phyloP scores from a whole-genome alignment of 1,139 yeast species.

The Protomyces macrosporus region DNA sequence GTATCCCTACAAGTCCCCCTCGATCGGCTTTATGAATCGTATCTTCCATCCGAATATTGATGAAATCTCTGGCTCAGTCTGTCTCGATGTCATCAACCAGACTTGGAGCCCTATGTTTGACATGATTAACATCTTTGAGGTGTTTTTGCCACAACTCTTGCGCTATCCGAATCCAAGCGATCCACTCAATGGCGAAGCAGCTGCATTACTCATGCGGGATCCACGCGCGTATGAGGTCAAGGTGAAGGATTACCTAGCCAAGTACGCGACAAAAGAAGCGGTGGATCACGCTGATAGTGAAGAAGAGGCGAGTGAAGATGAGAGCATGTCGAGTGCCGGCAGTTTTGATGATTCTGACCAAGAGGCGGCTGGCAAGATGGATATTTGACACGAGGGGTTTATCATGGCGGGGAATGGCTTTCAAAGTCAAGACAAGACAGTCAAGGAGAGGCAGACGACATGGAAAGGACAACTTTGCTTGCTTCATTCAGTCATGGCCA shows the following conservation, averaged over 20 bases:
- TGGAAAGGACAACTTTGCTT: too few species aligned
- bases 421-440: too few species aligned
- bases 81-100: constrained; percentile 93
- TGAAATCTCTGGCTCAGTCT: constrained; percentile 72
- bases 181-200: constrained; percentile 89
- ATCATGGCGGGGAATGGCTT: neutral
- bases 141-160: constrained; percentile 84
- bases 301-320: constrained; percentile 36
- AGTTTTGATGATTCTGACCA: constrained; percentile 45
- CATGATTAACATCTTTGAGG: constrained; percentile 80
- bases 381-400: constrained; percentile 27
- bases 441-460: too few species aligned
- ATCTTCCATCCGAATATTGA: constrained; percentile 93
- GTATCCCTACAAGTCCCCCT: constrained; percentile 92
- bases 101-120: constrained; percentile 98
- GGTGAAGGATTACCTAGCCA: constrained; percentile 64
- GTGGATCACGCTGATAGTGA: constrained; percentile 37
- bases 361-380: constrained; percentile 45
- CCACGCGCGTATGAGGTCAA: constrained; percentile 61
- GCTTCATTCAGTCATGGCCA: too few species aligned
- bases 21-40: constrained; percentile 86
- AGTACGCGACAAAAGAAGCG: constrained; percentile 57
- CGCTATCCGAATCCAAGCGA: constrained; percentile 93
- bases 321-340: constrained; percentile 47
- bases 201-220: constrained; percentile 70